Evolutionary conservation across 192 early-diverging fungal species (phyloP), one percentile per base, ranked within the genome.

Genomic region (Chytriomyces sp.): DNA sequence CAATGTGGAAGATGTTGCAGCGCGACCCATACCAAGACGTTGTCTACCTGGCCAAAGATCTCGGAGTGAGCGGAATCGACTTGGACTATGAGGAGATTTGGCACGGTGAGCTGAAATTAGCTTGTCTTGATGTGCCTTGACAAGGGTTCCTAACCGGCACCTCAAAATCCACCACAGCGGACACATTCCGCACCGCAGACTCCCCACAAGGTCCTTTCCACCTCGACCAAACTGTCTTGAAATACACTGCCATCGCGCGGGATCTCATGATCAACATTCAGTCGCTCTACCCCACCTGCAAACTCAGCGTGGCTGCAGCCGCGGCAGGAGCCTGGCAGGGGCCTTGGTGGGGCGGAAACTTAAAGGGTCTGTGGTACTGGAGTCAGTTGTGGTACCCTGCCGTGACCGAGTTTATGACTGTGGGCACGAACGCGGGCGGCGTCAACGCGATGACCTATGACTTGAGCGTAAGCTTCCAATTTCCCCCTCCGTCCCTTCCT

Each of bases 211-310:
- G 54, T 26, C 44, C 40, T 6, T 68, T 56, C 38, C 28, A 32
- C 14, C 49, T 68, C 17, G 52, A 53, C 28, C 66, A 56, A 39
- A 68, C 66, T 3, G 59, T 61, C 33, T 61, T 34, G 30, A 61
- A 61, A 34, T 61, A 61, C 59, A 17, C 59, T 33, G 59, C 59
- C 7, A 61, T 61, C 32, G 38, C 22, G 19, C 59, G 59, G 19
- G 59, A 61, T 34, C 7, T 39, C 28, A 19, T 30, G 32, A 8
- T 61, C 25, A 61, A 31, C 59, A 61, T 61, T 39, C 25, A 12
- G 10, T 6, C 32, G 8, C 28, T 61, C 33, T 61, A 61, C 32
- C 59, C 59, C 19, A 33, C 59, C 32, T 22, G 28, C n/a, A 61
- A 61, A 25, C 33, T 61, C 32, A 34, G 30, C 59, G 37, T 34